Conservation (phyloP, 371 early-diverging fungal species). For the Rozella allomycis region DNA sequence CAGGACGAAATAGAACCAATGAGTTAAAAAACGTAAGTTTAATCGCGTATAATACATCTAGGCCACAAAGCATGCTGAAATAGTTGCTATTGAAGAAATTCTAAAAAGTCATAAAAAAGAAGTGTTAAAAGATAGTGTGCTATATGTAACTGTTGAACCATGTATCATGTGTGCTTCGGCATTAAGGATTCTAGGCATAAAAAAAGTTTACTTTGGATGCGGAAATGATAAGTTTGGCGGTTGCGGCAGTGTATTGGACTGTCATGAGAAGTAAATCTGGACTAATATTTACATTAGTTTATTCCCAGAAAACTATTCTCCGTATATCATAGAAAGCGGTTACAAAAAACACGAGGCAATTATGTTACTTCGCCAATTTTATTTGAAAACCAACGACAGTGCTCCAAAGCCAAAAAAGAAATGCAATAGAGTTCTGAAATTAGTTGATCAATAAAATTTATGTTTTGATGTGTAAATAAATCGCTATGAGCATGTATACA, state of each 20-base stretch:
- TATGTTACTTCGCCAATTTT: constrained; percentile 60
- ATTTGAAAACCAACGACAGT: constrained; percentile 63
- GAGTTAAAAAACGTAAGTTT: constrained; percentile 53
- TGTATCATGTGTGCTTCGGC: constrained; percentile 97
- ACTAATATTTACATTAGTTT: neutral
- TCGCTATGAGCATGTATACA: no score
- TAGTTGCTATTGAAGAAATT: constrained; percentile 54
- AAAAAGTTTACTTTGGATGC: constrained; percentile 66
- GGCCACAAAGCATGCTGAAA: constrained; percentile 81
- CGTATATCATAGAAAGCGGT: constrained; percentile 45
- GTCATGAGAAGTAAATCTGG: constrained; percentile 36
- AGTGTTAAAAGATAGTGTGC: constrained; percentile 32
- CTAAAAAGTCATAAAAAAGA: neutral
- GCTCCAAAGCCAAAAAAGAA: constrained; percentile 77
- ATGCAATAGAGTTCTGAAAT: constrained; percentile 46
- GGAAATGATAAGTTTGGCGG: constrained; percentile 91
- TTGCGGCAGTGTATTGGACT: constrained; percentile 57
- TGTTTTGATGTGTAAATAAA: no score
- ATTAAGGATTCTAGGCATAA: constrained; percentile 45
- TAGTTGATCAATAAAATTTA: no score
- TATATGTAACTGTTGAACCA: constrained; percentile 97
- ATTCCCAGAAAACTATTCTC: neutral
- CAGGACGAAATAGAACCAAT: constrained; percentile 64
- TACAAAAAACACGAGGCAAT: constrained; percentile 58
- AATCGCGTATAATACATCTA: constrained; percentile 12